A percentile compares a stretch with the other conserved stretches of the same genome.
These are phyloP conservation scores for Psidium friedrichsthalianum DNA, from an alignment of 345 rosid genomes.

Conservation along the genomic window DNA sequence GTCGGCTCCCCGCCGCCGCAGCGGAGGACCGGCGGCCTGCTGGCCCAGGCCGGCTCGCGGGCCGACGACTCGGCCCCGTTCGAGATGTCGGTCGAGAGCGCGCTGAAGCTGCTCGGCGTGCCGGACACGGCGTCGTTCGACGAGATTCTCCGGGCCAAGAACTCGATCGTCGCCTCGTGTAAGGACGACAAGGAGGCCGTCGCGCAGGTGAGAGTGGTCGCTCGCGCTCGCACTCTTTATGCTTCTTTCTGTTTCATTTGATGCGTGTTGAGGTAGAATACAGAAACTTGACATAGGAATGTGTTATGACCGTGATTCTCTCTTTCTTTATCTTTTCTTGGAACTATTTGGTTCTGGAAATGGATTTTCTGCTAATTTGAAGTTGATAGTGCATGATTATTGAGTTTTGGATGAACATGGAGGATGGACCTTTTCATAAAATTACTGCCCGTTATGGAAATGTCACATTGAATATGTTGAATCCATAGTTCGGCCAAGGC, in stretches of 20 bases:
- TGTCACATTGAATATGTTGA: not conserved
- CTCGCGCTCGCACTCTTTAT: not conserved
- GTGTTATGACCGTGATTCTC: not conserved
- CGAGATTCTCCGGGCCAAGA: constrained; percentile 93
- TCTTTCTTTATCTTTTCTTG: not conserved
- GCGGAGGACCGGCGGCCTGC: constrained; percentile 13
- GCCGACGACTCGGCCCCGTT: constrained; percentile 85
- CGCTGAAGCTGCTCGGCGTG: constrained; percentile 90
- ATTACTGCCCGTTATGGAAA: not conserved
- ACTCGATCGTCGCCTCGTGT: constrained; percentile 53
- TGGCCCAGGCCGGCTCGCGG: constrained; percentile 50
- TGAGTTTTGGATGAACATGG: not conserved
- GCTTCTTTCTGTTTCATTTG: not conserved
- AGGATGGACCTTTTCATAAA: not conserved
- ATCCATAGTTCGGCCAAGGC: not conserved
- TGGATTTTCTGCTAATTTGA: not conserved
- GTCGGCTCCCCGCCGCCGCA: constrained; percentile 3
- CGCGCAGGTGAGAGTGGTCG: constrained; percentile 49
- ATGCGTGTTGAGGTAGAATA: not conserved
- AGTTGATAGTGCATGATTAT: not conserved
- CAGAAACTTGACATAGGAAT: not conserved
- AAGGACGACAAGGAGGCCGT: constrained; percentile 72
- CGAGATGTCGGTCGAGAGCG: constrained; percentile 94
- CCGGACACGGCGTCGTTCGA: constrained; percentile 81
- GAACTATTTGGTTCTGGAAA: not conserved